Percentiles rank a stretch among this genome's conserved stretches.
Evolutionary conservation across 1,139 yeast species (phyloP).

Genomic region (Geotrichum bryndzae): DNA sequence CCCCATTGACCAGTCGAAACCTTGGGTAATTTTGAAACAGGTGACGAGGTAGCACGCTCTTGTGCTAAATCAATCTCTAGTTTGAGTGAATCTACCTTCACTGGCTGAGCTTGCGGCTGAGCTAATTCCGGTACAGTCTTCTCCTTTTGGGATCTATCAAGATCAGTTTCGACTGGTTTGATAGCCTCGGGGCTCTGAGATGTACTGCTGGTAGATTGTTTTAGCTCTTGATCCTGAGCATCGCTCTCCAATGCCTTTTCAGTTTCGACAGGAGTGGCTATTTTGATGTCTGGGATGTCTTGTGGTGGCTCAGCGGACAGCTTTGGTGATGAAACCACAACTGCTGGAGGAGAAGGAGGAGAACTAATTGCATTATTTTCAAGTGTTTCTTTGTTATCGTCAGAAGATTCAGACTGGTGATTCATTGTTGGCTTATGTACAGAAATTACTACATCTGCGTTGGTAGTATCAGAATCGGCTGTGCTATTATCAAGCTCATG

Average conservation of each 20-base stretch:
- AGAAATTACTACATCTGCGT: not conserved
- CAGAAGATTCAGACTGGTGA: not conserved
- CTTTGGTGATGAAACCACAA: not conserved
- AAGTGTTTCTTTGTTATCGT: not conserved
- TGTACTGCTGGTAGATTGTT: not conserved
- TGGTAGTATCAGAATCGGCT: not conserved
- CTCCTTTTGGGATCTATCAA: not conserved
- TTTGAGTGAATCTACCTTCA: not conserved
- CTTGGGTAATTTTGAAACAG: not conserved
- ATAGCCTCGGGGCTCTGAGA: not conserved
- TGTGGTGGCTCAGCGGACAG: not conserved
- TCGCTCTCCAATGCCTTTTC: not conserved
- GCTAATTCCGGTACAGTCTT: not conserved
- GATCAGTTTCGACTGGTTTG: not conserved
- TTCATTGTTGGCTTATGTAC: not conserved
- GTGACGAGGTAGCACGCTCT: not conserved
- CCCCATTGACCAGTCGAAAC: conserved; percentile 29
- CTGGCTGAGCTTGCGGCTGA: not conserved
- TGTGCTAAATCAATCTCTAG: not conserved
- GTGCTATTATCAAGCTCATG: not conserved
- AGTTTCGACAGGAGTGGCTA: not conserved
- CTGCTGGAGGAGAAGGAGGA: not conserved
- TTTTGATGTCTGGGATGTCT: not conserved
- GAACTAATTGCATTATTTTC: not conserved
- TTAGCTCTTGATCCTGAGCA: not conserved